Percentiles rank a stretch among this genome's conserved stretches.
Evolutionary conservation across 192 early-diverging fungal genomes (phyloP).

Genomic region (Podila epicladia): DNA sequence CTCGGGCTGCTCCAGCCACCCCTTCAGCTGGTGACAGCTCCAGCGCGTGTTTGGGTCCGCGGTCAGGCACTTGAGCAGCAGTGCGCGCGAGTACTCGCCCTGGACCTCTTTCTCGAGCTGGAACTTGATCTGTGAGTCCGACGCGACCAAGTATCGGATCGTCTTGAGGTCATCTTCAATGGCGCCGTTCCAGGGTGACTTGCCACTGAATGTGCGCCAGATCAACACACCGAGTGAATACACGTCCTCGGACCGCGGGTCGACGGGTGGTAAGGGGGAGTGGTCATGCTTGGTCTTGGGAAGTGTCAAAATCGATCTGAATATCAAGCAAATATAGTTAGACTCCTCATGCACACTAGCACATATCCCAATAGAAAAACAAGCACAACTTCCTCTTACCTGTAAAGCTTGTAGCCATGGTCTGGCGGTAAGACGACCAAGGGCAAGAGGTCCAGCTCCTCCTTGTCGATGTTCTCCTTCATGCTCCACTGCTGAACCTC

Average conservation of each 20-base stretch:
- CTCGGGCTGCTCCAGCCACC: slow-evolving; percentile 54
- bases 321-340: neutral
- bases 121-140: slow-evolving; percentile 58
- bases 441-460: slow-evolving; percentile 57
- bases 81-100: slow-evolving; percentile 53
- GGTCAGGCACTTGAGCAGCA: slow-evolving; percentile 58
- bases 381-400: neutral
- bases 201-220: slow-evolving; percentile 69
- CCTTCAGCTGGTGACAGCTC: slow-evolving; percentile 54
- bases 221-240: slow-evolving; percentile 67
- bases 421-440: slow-evolving; percentile 63
- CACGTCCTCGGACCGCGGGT: slow-evolving; percentile 65
- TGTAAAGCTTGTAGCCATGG: slow-evolving; percentile 67
- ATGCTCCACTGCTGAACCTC: slow-evolving; percentile 62
- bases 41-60: slow-evolving; percentile 54
- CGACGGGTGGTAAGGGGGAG: slow-evolving; percentile 50
- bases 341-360: too few species aligned
- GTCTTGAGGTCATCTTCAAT: slow-evolving; percentile 67
- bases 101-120: slow-evolving; percentile 57
- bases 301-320: slow-evolving; percentile 62
- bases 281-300: slow-evolving; percentile 62
- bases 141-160: slow-evolving; percentile 59
- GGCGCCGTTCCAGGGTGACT: slow-evolving; percentile 68
- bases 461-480: slow-evolving; percentile 43
- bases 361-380: neutral